Evolutionary conservation across 148 eudicot species (phyloP).

Genomic region (Selenicereus undatus): DNA sequence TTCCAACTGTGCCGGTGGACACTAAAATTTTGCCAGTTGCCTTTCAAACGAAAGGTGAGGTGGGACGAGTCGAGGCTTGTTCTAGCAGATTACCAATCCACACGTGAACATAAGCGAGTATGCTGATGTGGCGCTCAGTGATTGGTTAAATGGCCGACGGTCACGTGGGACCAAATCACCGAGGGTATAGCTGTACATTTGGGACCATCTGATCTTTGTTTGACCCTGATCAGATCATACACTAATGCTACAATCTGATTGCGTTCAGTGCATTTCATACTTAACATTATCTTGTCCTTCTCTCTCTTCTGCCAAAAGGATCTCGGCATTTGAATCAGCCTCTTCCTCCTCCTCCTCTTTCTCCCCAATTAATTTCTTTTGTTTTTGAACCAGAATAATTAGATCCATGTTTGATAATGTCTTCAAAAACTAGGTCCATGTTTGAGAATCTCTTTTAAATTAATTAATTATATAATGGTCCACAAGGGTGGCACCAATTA

Average conservation of each 20-base stretch:
- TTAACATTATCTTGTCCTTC: conserved; percentile 16
- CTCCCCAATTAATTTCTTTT: not conserved
- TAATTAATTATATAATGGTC: not conserved
- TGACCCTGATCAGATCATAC: not conserved
- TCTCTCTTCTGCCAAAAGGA: conserved; percentile 7
- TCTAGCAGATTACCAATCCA: conserved; percentile 6
- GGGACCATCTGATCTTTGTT: conserved; percentile 20
- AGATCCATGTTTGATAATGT: not conserved
- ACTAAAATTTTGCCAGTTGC: not conserved
- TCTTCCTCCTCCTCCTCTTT: not conserved
- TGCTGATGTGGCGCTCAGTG: not conserved
- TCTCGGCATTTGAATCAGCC: conserved; percentile 31
- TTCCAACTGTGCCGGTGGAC: not conserved
- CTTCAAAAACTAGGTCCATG: not conserved
- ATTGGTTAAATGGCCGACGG: conserved; percentile 13
- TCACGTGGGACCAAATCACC: conserved; percentile 19
- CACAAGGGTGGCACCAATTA: not conserved
- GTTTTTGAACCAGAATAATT: not conserved
- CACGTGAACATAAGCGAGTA: conserved; percentile 23
- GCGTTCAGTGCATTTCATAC: not conserved
- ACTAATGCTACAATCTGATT: conserved; percentile 12
- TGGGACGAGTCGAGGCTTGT: conserved; percentile 11
- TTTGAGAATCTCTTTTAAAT: not conserved
- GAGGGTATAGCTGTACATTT: conserved; percentile 23
- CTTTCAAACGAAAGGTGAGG: conserved; percentile 5